Conservation (phyloP, 2,329 filamentous ascomycete species). For the Talaromyces sp. region DNA sequence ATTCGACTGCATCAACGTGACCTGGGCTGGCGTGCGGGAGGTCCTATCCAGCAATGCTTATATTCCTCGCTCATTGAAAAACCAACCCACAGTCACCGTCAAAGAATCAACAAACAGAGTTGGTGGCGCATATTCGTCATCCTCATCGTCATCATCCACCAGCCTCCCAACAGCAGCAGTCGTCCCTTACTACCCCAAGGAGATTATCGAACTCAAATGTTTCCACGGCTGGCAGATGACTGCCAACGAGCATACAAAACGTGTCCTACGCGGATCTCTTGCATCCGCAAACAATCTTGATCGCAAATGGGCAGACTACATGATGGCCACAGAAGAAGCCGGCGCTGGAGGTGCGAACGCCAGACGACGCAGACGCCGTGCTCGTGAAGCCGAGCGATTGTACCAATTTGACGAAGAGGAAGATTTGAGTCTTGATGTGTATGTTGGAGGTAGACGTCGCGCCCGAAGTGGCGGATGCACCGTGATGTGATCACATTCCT, state of each 20-base stretch:
- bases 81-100: conserved; percentile 33
- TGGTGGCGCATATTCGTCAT: conserved; percentile 21
- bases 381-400: conserved; percentile 75
- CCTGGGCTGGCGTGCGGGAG: conserved; percentile 87
- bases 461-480: conserved; percentile 64
- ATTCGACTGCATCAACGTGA: conserved; percentile 89
- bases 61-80: conserved; percentile 54
- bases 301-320: conserved; percentile 88
- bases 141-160: conserved; percentile 25
- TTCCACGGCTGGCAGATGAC: conserved; percentile 96
- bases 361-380: conserved; percentile 70
- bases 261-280: conserved; percentile 75
- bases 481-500: conserved; percentile 58
- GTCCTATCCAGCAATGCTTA: conserved; percentile 82
- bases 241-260: conserved; percentile 87
- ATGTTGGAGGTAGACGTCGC: conserved; percentile 56
- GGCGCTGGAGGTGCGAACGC: conserved; percentile 60
- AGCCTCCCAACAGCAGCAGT: background rate
- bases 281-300: conserved; percentile 74
- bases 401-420: conserved; percentile 76
- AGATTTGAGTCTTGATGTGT: conserved; percentile 49
- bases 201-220: conserved; percentile 84
- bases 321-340: conserved; percentile 87
- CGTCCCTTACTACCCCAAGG: conserved; percentile 58
- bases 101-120: conserved; percentile 29